Base-by-base conservation (phyloP, 805 yeast genomes). In the Metschnikowia bowlesiae region DNA sequence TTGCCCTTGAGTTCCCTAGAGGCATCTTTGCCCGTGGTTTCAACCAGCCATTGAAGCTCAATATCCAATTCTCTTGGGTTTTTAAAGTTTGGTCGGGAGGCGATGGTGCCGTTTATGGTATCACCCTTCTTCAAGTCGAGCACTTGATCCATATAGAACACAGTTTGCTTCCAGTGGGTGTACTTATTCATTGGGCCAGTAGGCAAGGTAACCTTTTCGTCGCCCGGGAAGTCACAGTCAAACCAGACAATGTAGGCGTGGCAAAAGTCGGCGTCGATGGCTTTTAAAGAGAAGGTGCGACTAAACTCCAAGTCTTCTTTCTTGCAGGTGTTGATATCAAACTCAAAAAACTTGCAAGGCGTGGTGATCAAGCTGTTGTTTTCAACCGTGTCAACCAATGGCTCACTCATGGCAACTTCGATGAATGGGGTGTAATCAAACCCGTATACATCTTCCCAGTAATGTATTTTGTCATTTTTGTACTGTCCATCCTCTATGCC, bases 91-190 rank as follows among this genome's bases (percentile, higher is more conserved):
- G 98, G 98, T 62, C 83, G 77, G 55, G 88, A 84, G 9, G 85
- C 80, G 52, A 94, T 72, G 31, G 73, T 71, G 42, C 98, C 94
- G 51, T 78, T 78, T 57, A 95, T 75, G 38, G 67, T 63, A 62
- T 94, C 99, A 51, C 92, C 96, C 58, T 76, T 74, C 63, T 84
- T 84, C 54, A 87, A 71, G 62, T 83, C 87, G 56, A 92, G 70
- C 30, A 88, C 96, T 61, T 89, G 87, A 59, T 80, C 83, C 63
- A 92, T 77, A 69, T 94, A 95, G 71, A 95, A 90, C 1, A 94
- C 95, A 16, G 97, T 87, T 74, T 94, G 99, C 69, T 94, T 95
- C 99, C 99, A 94, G 74, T 94, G 99, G 13, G 99, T 94, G 76
- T 91, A 90, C 59, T 83, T 82, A 44, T 90, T 84, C 71, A 87